These are phyloP conservation scores for Lentinula lateritia DNA, from an alignment of 768 basidiomycete genomes.

Conservation along the genomic window DNA sequence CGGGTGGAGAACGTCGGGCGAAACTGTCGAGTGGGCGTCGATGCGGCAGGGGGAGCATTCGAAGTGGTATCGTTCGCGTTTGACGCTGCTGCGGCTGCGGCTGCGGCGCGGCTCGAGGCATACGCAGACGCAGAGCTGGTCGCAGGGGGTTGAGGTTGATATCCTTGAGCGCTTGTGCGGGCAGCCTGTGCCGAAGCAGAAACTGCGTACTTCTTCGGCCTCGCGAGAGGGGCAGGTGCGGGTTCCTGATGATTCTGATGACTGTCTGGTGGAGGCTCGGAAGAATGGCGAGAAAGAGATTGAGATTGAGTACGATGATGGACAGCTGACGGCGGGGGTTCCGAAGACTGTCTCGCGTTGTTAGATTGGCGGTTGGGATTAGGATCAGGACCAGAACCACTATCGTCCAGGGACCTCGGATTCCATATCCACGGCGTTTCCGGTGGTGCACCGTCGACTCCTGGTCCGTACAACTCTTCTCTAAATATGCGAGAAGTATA, in stretches of 20 bases:
- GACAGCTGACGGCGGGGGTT: slow-evolving; percentile 10
- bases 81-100: background rate
- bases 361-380: slow-evolving; percentile 8
- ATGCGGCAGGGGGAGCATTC: background rate
- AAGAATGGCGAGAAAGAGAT: slow-evolving; percentile 9
- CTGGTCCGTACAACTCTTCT: slow-evolving; percentile 26
- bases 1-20: slow-evolving; percentile 65
- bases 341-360: slow-evolving; percentile 13
- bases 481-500: slow-evolving; percentile 9
- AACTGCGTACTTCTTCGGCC: background rate
- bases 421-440: slow-evolving; percentile 77
- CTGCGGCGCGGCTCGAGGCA: background rate
- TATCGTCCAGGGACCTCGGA: slow-evolving; percentile 37
- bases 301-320: slow-evolving; percentile 11
- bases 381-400: slow-evolving; percentile 21
- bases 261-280: slow-evolving; percentile 19
- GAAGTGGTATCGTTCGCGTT: slow-evolving; percentile 4
- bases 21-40: slow-evolving; percentile 43
- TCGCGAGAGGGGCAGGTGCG: background rate
- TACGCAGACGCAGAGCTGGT: slow-evolving; percentile 9
- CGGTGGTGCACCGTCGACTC: slow-evolving; percentile 27
- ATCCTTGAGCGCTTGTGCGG: slow-evolving; percentile 8
- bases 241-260: slow-evolving; percentile 7
- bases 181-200: background rate
- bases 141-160: background rate